phyloP scores from a whole-genome alignment of 192 early-diverging fungal genomes.

The Cetraspora pellucida region DNA sequence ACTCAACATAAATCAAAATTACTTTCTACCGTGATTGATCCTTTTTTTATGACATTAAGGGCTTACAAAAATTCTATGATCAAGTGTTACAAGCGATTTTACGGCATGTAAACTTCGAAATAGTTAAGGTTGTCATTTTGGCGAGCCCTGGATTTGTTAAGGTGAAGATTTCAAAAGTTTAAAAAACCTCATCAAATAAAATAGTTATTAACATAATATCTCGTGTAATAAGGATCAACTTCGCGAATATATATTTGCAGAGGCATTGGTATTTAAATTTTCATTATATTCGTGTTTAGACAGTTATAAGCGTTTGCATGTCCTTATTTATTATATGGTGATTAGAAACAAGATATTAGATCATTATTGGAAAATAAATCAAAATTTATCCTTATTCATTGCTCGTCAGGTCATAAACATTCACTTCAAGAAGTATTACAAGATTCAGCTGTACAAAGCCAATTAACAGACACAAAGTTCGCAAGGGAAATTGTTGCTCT shows the following conservation, averaged over 20 bases:
- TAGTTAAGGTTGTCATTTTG: constrained; percentile 94
- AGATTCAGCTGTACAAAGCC: constrained; percentile 75
- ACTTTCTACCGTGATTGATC: not conserved
- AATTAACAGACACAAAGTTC: constrained; percentile 90
- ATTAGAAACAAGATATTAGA: constrained; percentile 78
- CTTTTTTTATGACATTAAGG: constrained; percentile 44
- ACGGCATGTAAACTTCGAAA: constrained; percentile 85
- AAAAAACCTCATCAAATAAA: not conserved
- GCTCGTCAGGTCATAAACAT: constrained; percentile 95
- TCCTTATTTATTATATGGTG: not conserved
- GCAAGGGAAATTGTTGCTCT: constrained; percentile 81
- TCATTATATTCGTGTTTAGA: not conserved
- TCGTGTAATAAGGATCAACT: constrained; percentile 71
- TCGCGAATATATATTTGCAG: constrained; percentile 81
- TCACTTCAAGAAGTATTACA: constrained; percentile 92
- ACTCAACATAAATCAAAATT: not conserved
- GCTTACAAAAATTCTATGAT: constrained; percentile 83
- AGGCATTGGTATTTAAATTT: constrained; percentile 62
- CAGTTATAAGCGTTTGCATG: not conserved
- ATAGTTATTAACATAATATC: not conserved
- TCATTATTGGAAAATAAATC: constrained; percentile 77
- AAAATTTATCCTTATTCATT: constrained; percentile 90
- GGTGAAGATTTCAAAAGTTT: constrained; percentile 46
- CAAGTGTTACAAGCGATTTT: constrained; percentile 88
- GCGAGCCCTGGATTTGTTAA: constrained; percentile 96